Percentiles rank a stretch among this genome's conserved stretches.
These are phyloP conservation scores for Serendipita sp. DNA, from an alignment of 768 basidiomycete genomes.

Conservation along the genomic window DNA sequence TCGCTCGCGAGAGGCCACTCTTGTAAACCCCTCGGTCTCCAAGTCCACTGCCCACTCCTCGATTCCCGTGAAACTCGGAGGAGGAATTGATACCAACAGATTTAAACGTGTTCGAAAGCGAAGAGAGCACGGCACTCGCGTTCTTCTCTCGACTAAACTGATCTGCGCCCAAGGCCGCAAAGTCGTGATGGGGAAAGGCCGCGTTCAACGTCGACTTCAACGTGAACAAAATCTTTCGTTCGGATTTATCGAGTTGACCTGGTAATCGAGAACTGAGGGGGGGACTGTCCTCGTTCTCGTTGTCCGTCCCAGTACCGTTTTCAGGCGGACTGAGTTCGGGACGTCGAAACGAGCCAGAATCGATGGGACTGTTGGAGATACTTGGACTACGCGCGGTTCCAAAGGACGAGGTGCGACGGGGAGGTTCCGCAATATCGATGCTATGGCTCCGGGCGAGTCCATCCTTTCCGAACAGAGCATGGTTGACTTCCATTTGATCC, in stretches of 20 bases:
- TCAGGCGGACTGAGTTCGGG: not conserved
- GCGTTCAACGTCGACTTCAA: constrained; percentile 94
- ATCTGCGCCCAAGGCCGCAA: constrained; percentile 76
- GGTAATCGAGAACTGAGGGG: not conserved
- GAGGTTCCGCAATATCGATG: not conserved
- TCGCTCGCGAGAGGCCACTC: not conserved
- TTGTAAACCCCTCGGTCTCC: not conserved
- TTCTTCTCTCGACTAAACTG: constrained; percentile 71
- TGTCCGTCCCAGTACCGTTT: not conserved
- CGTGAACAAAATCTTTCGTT: constrained; percentile 85
- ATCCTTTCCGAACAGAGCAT: not conserved
- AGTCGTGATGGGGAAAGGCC: constrained; percentile 96
- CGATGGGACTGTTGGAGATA: not conserved
- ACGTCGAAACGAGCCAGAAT: not conserved
- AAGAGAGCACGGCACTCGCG: constrained; percentile 60
- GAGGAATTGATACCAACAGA: constrained; percentile 17
- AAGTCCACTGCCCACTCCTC: not conserved
- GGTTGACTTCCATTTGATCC: constrained; percentile 21
- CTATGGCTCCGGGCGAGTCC: not conserved
- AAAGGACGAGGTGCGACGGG: constrained; percentile 1
- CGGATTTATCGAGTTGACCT: not conserved
- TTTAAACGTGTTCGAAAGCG: constrained; percentile 71
- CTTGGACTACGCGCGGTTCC: not conserved
- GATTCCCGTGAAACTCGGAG: not conserved
- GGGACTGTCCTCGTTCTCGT: constrained; percentile 31